Evolutionary conservation across 805 yeast genomes (phyloP), one percentile per base, ranked within the genome.

Genomic region (Metschnikowia kofuensis): DNA sequence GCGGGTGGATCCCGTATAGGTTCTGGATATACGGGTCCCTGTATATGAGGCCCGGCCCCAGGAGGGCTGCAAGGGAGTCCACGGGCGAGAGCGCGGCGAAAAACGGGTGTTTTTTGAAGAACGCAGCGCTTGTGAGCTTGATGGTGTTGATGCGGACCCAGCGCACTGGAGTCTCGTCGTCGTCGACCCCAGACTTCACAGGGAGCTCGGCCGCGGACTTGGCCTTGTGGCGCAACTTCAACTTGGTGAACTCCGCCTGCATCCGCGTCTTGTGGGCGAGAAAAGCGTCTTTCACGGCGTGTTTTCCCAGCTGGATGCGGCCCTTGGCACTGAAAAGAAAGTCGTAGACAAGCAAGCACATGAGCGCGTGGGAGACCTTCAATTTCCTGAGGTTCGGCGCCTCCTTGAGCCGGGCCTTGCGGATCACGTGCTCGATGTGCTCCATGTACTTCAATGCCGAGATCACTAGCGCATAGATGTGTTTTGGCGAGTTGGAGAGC

Each of bases 221-320:
- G 9, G 86, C 89, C 48, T 84, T 85, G 56, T 84, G 77, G 57
- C 84, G 85, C 57, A 94, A 62, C 61, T 89, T 88, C 60, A 89
- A 70, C 60, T 87, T 88, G 21, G 82, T 86, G 49, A 87, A 72
- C 63, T 94, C 98, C 1, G 95, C 91, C 49, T 82, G 83, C 43
- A 92, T 70, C 56, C 98, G 73, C 0, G 96, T 84, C 65, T 87
- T 88, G 64, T 90, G 85, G 50, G 82, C 77, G 48, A 94, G 69
- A 5, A 94, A 74, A 11, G 87, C 85, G 42, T 87, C 94, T 62
- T 94, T 94, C 49, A 89, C 76, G 0, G 92, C 87, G 52, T 85
- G 89, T 59, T 90, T 91, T 7, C 95, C 95, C 75, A 89, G 85
- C 63, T 89, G 95, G 50, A 92, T 85, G 52, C 97, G 71, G 10